Evolutionary conservation across 306 rosid species (phyloP).

Genomic region (Castanea sativa): DNA sequence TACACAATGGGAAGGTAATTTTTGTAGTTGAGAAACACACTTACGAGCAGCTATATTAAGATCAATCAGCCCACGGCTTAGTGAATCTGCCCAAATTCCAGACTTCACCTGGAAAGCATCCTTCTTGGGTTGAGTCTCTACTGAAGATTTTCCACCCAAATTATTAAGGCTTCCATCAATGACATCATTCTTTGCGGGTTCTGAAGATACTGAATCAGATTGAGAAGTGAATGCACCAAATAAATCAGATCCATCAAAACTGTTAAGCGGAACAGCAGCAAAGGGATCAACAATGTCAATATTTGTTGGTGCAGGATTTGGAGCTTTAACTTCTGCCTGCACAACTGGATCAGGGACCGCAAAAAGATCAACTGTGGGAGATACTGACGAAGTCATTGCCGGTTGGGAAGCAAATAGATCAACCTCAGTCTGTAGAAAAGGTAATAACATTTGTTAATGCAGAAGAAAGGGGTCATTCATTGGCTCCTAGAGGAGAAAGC

Average conservation of each 20-base stretch:
- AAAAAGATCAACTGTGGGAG: slow-evolving; percentile 73
- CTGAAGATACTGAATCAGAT: slow-evolving; percentile 55
- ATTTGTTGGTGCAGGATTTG: slow-evolving; percentile 42
- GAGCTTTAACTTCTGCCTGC: slow-evolving; percentile 56
- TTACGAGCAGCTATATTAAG: slow-evolving; percentile 97
- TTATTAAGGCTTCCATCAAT: slow-evolving; percentile 32
- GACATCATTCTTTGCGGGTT: slow-evolving; percentile 48
- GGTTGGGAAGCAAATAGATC: slow-evolving; percentile 82
- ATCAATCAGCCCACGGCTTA: slow-evolving; percentile 97
- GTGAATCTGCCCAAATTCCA: slow-evolving; percentile 96
- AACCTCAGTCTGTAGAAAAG: slow-evolving; percentile 52
- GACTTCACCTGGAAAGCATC: slow-evolving; percentile 82
- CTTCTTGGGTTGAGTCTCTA: slow-evolving; percentile 50
- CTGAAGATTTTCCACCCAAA: slow-evolving; percentile 39
- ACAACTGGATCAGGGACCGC: slow-evolving; percentile 56
- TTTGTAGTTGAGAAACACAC: slow-evolving; percentile 29
- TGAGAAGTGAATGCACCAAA: slow-evolving; percentile 74
- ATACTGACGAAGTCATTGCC: slow-evolving; percentile 45
- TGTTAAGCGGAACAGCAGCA: slow-evolving; percentile 81
- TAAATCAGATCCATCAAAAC: slow-evolving; percentile 74
- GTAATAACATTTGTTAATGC: slow-evolving; percentile 3
- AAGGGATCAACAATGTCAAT: slow-evolving; percentile 69
- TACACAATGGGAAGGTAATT: slow-evolving; percentile 5
- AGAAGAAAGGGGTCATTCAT: not conserved
- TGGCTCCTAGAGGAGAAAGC: not conserved